Percentiles rank a stretch among this genome's conserved stretches.
These are phyloP conservation scores for Allomyces arbusculus DNA, from an alignment of 192 early-diverging fungal genomes.

Conservation along the genomic window DNA sequence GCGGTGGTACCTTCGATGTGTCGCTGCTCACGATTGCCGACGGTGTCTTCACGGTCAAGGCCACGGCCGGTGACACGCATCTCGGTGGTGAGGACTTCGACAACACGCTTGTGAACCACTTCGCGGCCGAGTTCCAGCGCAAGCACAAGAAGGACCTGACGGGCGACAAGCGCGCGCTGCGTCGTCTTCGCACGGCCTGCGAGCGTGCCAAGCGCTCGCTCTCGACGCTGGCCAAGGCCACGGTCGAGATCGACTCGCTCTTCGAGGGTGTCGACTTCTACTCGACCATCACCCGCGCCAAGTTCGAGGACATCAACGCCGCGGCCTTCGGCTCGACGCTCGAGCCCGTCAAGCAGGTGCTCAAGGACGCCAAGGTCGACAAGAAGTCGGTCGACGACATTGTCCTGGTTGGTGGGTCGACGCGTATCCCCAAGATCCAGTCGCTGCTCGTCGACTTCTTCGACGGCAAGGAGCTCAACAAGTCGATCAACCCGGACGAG, in stretches of 20 bases:
- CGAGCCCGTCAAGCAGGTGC: conserved; percentile 47
- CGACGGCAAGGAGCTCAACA: conserved; percentile 57
- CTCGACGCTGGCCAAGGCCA: conserved; percentile 47
- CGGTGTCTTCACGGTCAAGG: conserved; percentile 62
- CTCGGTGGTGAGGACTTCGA: conserved; percentile 70
- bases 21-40: conserved; percentile 54
- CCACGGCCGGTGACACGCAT: conserved; percentile 64
- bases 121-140: conserved; percentile 35
- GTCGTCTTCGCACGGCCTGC: conserved; percentile 52
- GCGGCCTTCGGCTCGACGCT: conserved; percentile 42
- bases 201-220: conserved; percentile 58
- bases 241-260: conserved; percentile 53
- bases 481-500: conserved; percentile 91
- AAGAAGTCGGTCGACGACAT: conserved; percentile 61
- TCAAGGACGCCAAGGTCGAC: conserved; percentile 52
- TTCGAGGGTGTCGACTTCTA: conserved; percentile 55
- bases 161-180: conserved; percentile 48
- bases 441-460: conserved; percentile 55
- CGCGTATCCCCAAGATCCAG: conserved; percentile 85
- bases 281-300: conserved; percentile 55
- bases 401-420: conserved; percentile 73
- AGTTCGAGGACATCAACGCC: conserved; percentile 58
- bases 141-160: conserved; percentile 54
- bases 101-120: conserved; percentile 33
- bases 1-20: conserved; percentile 74